These are phyloP conservation scores for Leptographium radiaticola DNA, from an alignment of 2,329 filamentous ascomycete species.

Conservation along the genomic window DNA sequence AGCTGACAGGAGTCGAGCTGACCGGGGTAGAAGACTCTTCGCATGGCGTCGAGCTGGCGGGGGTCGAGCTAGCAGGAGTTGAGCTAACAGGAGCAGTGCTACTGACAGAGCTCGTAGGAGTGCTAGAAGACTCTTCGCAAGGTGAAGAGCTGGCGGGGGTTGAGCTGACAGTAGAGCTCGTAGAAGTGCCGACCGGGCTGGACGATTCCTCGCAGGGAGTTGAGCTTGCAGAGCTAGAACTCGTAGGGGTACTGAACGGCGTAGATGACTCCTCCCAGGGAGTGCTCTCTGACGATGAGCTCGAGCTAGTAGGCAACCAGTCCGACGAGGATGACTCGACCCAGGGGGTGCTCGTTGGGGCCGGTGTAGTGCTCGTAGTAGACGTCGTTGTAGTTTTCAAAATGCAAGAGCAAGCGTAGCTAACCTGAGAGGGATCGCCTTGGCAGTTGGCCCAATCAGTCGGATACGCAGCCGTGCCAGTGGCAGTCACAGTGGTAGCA, in stretches of 20 bases:
- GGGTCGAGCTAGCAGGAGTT: neutral
- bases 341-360: neutral
- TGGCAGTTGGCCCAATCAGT: conserved; percentile 8
- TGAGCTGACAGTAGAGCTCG: neutral
- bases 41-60: neutral
- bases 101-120: neutral
- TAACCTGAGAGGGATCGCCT: neutral
- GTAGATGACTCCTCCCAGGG: neutral
- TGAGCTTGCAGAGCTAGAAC: neutral
- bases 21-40: neutral
- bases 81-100: too few relatives aligned
- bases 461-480: neutral
- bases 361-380: neutral
- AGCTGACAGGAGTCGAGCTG: neutral
- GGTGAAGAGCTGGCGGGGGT: neutral
- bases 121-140: neutral
- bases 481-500: neutral
- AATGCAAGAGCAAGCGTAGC: conserved; percentile 7
- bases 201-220: neutral
- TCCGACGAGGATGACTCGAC: neutral
- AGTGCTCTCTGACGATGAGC: neutral
- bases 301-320: neutral
- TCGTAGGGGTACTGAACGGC: neutral
- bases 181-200: neutral
- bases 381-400: neutral